These are phyloP conservation scores for Hypholoma sublateritium DNA, from an alignment of 768 basidiomycete genomes.

Conservation along the genomic window DNA sequence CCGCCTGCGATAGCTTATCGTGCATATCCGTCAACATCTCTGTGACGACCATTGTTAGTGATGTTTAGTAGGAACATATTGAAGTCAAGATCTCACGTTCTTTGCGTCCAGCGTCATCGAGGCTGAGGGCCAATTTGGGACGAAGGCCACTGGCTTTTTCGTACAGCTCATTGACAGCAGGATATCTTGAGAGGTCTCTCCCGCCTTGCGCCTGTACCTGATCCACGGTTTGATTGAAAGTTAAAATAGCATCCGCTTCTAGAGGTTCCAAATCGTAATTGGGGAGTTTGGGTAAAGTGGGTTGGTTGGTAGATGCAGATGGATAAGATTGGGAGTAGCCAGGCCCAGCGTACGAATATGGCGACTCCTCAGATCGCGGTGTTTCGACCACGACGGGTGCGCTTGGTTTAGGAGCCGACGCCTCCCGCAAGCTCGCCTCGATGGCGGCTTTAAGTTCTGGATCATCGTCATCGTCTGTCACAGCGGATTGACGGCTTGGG, in stretches of 20 bases:
- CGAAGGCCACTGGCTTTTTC: conserved; percentile 77
- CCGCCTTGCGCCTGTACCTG: conserved; percentile 79
- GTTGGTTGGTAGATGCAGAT: conserved; percentile 34
- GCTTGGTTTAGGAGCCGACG: conserved; percentile 72
- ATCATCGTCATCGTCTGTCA: conserved; percentile 73
- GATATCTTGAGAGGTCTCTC: conserved; percentile 76
- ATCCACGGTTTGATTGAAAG: conserved; percentile 89
- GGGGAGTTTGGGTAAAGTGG: conserved; percentile 56
- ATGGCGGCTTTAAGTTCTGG: conserved; percentile 92
- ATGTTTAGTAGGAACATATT: background rate
- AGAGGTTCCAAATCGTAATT: conserved; percentile 79
- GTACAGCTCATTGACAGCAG: conserved; percentile 81
- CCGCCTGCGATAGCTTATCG: conserved; percentile 88
- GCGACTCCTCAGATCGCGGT: conserved; percentile 41
- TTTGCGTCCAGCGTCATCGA: conserved; percentile 85
- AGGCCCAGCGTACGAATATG: conserved; percentile 32
- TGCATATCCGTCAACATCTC: conserved; percentile 94
- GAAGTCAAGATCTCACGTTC: conserved; percentile 52
- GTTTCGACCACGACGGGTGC: conserved; percentile 67
- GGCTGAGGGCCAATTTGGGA: conserved; percentile 79
- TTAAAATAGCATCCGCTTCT: conserved; percentile 84
- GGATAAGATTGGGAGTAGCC: conserved; percentile 49
- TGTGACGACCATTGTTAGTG: conserved; percentile 26
- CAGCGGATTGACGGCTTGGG: conserved; percentile 27
- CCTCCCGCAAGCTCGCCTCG: conserved; percentile 91